Conservation (phyloP, 2,329 filamentous ascomycete species). For the Blumeriella jaapii region DNA sequence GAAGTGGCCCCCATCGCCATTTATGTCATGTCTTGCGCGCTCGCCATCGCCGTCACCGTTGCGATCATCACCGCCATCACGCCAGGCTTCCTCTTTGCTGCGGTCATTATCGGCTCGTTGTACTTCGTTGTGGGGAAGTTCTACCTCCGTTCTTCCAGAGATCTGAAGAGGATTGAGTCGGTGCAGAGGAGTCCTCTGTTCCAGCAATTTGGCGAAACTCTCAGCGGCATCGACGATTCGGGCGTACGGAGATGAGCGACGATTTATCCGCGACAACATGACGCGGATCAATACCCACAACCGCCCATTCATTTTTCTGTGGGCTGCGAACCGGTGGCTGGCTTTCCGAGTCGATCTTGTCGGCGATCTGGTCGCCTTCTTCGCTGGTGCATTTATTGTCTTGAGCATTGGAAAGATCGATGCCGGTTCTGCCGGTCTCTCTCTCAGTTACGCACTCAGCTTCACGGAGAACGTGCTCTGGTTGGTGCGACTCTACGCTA, state of each 20-base stretch:
- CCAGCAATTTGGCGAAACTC: conserved; percentile 94
- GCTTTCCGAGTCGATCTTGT: conserved; percentile 83
- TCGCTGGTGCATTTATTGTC: conserved; percentile 84
- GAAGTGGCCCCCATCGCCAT: conserved; percentile 91
- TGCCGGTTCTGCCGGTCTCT: conserved; percentile 83
- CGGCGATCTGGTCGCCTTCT: conserved; percentile 87
- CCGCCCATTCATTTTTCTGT: conserved; percentile 89
- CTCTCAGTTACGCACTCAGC: conserved; percentile 88
- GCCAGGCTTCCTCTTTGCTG: conserved; percentile 80
- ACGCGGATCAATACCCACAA: conserved; percentile 79
- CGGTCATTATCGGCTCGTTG: conserved; percentile 68
- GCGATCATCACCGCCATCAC: conserved; percentile 80
- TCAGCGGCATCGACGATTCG: conserved; percentile 90
- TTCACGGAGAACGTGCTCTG: conserved; percentile 96
- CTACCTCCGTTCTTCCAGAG: conserved; percentile 86
- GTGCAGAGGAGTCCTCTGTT: conserved; percentile 90
- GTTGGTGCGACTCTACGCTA: conserved; percentile 86
- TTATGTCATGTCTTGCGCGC: conserved; percentile 51
- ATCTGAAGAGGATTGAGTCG: conserved; percentile 89
- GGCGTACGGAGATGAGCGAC: conserved; percentile 85
- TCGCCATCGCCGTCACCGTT: conserved; percentile 71
- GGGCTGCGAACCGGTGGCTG: conserved; percentile 95
- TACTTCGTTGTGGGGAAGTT: conserved; percentile 78
- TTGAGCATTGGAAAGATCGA: conserved; percentile 73
- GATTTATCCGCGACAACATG: conserved; percentile 89